Base-by-base conservation (phyloP, 371 early-diverging fungal species). In the Rhizopus arrhizus region DNA sequence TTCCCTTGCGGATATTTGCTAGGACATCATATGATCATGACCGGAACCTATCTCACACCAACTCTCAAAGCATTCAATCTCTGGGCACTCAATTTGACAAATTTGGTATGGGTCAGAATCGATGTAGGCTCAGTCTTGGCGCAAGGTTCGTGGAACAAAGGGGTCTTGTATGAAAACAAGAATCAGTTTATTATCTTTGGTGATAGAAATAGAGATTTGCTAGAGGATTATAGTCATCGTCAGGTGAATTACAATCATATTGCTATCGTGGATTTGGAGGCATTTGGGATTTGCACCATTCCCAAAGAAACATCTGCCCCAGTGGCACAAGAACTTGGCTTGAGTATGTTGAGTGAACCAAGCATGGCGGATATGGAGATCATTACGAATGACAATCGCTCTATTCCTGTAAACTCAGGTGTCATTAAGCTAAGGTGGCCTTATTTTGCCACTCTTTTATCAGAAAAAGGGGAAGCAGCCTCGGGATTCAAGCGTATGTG, bases 121-220 rank as follows among this genome's bases (percentile, higher is more conserved):
- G 82, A 83, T 49, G 87, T 88, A 22, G 91, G 90, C 2, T 74
- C 86, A 0, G 75, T 81, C 33, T 83, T 90, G 53, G 65, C 79
- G 16, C 73, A 82, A 5, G 91, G 91, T 5, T 90, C 90, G 34
- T 92, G 93, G 93, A 92, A 90, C 71, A 79, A 89, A 43, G 90
- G 89, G 6, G 68, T 91, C 1, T 64, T 92, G 6, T 80, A 85
- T 43, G 87, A 85, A 13, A 67, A 64, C 32, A 77, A 78, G 8
- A 85, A 88, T 45, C 82, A 81, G 16, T 85, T 87, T 59, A 73
- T 87, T 15, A 81, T 91, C 15, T 83, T 91, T 68, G 92, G 93
- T 7, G 81, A 92, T 63, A 85, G 81, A 29, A 74, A 81, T 16
- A 80, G 92, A 10, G 84, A 79, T 43, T 69, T 91, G 32, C 72